Evolutionary conservation across 1,139 yeast genomes (phyloP).

Genomic region (Geotrichum fermentans): DNA sequence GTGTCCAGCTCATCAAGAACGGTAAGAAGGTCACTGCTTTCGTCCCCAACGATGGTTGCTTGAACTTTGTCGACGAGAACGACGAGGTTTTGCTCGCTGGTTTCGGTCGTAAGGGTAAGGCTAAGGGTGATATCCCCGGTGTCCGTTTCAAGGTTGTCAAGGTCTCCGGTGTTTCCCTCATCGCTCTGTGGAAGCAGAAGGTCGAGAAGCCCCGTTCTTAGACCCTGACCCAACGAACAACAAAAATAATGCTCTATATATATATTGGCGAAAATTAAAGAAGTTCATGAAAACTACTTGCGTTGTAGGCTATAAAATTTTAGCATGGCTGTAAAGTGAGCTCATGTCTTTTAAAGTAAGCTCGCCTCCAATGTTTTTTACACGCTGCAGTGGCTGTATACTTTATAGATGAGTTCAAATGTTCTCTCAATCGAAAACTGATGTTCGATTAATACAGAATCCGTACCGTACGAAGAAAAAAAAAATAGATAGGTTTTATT

Average conservation of each 20-base stretch:
- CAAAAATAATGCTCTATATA: not conserved
- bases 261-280: slow-evolving; percentile 1
- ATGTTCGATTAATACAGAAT: no score
- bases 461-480: no score
- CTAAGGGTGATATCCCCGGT: slow-evolving; percentile 99
- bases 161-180: slow-evolving; percentile 99
- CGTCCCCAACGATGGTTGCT: slow-evolving; percentile 99
- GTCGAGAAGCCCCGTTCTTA: slow-evolving; percentile 99
- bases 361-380: no score
- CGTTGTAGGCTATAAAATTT: not conserved
- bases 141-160: slow-evolving; percentile 99
- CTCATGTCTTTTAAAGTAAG: no score
- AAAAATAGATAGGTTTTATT: no score
- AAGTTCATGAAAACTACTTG: no score
- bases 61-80: slow-evolving; percentile 98
- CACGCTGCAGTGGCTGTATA: no score
- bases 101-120: slow-evolving; percentile 99
- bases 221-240: slow-evolving; percentile 27
- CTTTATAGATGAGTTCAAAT: no score
- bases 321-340: not conserved
- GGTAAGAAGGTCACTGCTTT: slow-evolving; percentile 99
- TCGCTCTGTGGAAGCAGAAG: slow-evolving; percentile 99
- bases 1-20: slow-evolving; percentile 99
- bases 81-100: slow-evolving; percentile 99
- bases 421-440: no score